Base-by-base conservation (phyloP, 192 early-diverging fungal species). In the Entomortierella beljakovae region DNA sequence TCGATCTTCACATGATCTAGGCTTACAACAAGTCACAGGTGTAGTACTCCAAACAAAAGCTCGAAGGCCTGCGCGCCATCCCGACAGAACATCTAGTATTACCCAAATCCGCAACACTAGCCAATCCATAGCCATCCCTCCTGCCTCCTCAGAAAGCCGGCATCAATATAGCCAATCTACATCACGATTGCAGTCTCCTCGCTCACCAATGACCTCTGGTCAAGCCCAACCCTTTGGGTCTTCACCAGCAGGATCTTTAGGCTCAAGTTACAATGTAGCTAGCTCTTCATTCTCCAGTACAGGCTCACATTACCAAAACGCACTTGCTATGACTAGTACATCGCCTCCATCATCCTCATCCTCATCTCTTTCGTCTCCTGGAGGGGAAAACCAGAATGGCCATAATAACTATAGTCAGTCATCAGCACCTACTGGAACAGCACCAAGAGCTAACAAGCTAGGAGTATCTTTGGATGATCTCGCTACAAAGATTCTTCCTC, bases 271-370 rank as follows among this genome's bases (percentile, higher is more conserved):
- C 15, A 64, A 32, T 6, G 64, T 48, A 0, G 75, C 23, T 3
- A 51, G 49, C 9, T 79, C 75, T 2, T 79, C 75, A 2, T 79
- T 57, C 46, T 79, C 67, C 10, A 79, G 75, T 40, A 70, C 61
- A 0, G 66, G 54, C 0, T 79, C 75, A 4, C 75, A 69, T 35
- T 79, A 62, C 18, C 67, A 55, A 9, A 58, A 32, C 20, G 64
- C 61, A 57, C 50, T 79, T 3, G 55, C 75, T 13, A 79, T 79
- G 75, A 79, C 75, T 15, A 70, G 49, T 15, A 54, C 62, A 15
- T 69, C 75, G 7, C 55, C 56, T 7, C 43, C 74, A 18, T 76
- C 64, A n/a, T 73, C 71, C 1, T 57, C 64, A 3, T 79, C 75
- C 2, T 79, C 75, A 3, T 79, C 75, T 0, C 25, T 57, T 4